These are phyloP conservation scores for Phialophora verrucosa DNA, from an alignment of 2,329 filamentous ascomycete genomes.

Conservation along the genomic window DNA sequence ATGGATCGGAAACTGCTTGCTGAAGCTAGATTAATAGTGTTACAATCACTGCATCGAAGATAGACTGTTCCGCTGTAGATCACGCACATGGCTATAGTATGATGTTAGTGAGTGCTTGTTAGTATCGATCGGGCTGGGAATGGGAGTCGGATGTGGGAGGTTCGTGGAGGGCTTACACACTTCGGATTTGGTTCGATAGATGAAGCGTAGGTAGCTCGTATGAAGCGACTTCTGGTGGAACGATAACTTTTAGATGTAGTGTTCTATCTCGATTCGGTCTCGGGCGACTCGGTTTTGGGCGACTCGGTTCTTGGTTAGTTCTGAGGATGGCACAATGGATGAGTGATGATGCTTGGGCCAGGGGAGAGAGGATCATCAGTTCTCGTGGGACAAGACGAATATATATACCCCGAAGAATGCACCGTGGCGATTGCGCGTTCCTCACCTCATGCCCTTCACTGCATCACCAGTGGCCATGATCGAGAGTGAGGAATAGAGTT, in stretches of 20 bases:
- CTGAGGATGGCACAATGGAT: background rate
- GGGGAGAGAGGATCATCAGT: background rate
- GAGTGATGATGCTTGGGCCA: background rate
- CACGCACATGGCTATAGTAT: slow-evolving; percentile 58
- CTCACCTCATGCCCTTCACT: background rate
- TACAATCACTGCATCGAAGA: slow-evolving; percentile 4
- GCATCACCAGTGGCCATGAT: background rate
- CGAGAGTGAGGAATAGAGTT: background rate
- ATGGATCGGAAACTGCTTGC: background rate
- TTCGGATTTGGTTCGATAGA: background rate
- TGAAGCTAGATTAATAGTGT: slow-evolving; percentile 3
- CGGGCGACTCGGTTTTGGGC: no score
- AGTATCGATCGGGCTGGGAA: background rate
- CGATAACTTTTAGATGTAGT: background rate
- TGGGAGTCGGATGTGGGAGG: background rate
- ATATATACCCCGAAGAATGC: background rate
- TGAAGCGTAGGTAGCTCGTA: background rate
- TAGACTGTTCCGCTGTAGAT: background rate
- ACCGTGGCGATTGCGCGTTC: background rate
- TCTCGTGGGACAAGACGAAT: background rate
- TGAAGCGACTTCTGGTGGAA: background rate
- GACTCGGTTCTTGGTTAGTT: background rate
- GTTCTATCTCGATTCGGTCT: background rate
- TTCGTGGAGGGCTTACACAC: background rate
- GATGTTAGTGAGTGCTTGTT: background rate